Evolutionary conservation across 2,329 filamentous ascomycete genomes (phyloP).

Genomic region (Sporothrix pallida): DNA sequence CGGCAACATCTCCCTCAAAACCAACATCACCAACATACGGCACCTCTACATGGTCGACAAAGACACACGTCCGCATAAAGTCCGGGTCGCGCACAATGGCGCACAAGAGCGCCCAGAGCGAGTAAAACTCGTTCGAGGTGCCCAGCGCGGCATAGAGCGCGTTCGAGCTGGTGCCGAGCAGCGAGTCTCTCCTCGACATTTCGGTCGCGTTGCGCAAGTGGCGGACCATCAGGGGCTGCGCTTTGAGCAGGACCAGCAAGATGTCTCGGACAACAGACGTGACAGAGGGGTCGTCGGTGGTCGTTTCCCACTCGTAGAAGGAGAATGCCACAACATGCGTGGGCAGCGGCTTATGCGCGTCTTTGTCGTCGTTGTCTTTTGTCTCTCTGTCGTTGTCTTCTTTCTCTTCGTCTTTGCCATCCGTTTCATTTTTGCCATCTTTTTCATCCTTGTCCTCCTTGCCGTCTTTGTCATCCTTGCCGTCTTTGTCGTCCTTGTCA

Average conservation of each 20-base stretch:
- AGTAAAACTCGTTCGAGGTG: constrained; percentile 18
- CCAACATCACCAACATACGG: neutral
- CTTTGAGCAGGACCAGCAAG: neutral
- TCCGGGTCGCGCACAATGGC: neutral
- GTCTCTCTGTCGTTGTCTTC: too few species aligned
- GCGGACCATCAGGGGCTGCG: neutral
- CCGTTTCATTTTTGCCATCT: too few species aligned
- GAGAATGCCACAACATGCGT: neutral
- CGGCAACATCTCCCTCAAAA: neutral
- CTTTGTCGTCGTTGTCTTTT: neutral
- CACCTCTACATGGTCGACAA: constrained; percentile 19
- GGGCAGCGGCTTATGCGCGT: neutral
- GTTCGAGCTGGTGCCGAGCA: neutral
- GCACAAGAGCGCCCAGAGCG: constrained; percentile 8
- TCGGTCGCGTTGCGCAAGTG: neutral
- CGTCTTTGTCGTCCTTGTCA: too few species aligned
- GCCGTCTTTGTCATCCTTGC: neutral
- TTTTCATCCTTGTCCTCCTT: neutral
- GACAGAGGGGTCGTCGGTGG: neutral
- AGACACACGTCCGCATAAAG: constrained; percentile 5
- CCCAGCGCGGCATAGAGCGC: neutral
- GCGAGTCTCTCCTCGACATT: neutral
- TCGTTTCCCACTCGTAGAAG: constrained; percentile 9
- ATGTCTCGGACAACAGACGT: constrained; percentile 16
- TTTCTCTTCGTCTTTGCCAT: too few species aligned